phyloP scores from a whole-genome alignment of 352 stramenopile species.

The Phytophthora lateralis region DNA sequence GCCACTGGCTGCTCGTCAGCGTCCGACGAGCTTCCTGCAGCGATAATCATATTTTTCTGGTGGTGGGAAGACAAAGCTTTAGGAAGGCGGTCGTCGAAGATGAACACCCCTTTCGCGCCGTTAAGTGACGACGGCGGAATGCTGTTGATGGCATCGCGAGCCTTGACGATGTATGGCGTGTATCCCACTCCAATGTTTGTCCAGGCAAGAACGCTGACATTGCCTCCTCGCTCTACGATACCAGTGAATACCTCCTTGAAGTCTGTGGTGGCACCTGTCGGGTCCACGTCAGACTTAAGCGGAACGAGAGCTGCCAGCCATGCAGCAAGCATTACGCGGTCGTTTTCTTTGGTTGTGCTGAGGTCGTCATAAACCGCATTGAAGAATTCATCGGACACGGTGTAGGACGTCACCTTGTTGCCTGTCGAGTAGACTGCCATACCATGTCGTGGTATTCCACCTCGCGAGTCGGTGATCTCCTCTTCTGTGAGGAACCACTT shows the following conservation, averaged over 20 bases:
- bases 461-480: constrained; percentile 51
- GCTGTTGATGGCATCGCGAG: constrained; percentile 47
- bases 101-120: constrained; percentile 23
- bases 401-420: constrained; percentile 52
- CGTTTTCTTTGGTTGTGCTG: constrained; percentile 18
- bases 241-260: constrained; percentile 42
- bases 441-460: constrained; percentile 43
- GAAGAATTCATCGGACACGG: constrained; percentile 54
- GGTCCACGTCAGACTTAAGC: constrained; percentile 34
- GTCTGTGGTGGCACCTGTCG: constrained; percentile 19
- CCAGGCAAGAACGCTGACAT: constrained; percentile 54
- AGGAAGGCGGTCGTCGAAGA: constrained; percentile 60
- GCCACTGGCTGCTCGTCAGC: constrained; percentile 27
- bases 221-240: constrained; percentile 37
- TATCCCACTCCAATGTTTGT: constrained; percentile 45
- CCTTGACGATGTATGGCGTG: constrained; percentile 34
- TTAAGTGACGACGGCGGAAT: constrained; percentile 18
- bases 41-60: constrained; percentile 51
- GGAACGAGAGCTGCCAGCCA: constrained; percentile 54
- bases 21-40: constrained; percentile 5
- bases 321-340: constrained; percentile 43
- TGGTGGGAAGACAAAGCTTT: constrained; percentile 42
- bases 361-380: constrained; percentile 51
- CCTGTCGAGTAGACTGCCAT: constrained; percentile 35
- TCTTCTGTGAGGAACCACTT: constrained; percentile 59